phyloP scores from a whole-genome alignment of 164 flowering plant genomes.

The Chimonanthus salicifolius region DNA sequence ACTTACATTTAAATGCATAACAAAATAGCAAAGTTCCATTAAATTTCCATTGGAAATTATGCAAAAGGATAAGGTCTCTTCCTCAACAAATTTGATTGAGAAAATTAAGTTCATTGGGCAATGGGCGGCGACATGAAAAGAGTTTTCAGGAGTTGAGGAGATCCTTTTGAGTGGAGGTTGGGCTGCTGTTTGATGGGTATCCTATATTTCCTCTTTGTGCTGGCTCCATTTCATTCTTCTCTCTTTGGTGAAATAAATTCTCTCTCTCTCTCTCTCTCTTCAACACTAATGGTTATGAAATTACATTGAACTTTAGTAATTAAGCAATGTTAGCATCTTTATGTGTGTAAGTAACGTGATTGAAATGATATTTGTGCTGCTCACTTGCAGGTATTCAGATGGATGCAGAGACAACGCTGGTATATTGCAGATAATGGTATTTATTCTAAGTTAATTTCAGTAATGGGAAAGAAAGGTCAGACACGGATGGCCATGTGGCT shows the following conservation, averaged over 20 bases:
- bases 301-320: neutral
- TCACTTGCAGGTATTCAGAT: slow-evolving; percentile 76
- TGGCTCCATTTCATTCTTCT: too few species aligned
- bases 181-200: neutral
- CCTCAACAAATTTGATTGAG: too few species aligned
- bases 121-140: neutral
- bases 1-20: neutral
- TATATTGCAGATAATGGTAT: slow-evolving; percentile 90
- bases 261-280: too few species aligned
- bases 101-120: too few species aligned
- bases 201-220: too few species aligned
- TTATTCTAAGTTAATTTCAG: slow-evolving; percentile 85
- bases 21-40: neutral
- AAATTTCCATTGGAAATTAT: too few species aligned
- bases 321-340: neutral
- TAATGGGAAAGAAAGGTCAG: slow-evolving; percentile 96
- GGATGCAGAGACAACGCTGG: slow-evolving; percentile 98
- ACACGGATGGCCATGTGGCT: slow-evolving; percentile 98
- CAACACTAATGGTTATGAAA: neutral
- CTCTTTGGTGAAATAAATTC: too few species aligned
- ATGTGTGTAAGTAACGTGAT: slow-evolving; percentile 1
- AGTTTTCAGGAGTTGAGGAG: too few species aligned
- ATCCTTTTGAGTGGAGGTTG: neutral
- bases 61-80: too few species aligned
- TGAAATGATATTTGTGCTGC: neutral